Evolutionary conservation across 2,329 filamentous ascomycete genomes (phyloP), one percentile per base, ranked within the genome.

Genomic region (Berkeleyomyces rouxiae): DNA sequence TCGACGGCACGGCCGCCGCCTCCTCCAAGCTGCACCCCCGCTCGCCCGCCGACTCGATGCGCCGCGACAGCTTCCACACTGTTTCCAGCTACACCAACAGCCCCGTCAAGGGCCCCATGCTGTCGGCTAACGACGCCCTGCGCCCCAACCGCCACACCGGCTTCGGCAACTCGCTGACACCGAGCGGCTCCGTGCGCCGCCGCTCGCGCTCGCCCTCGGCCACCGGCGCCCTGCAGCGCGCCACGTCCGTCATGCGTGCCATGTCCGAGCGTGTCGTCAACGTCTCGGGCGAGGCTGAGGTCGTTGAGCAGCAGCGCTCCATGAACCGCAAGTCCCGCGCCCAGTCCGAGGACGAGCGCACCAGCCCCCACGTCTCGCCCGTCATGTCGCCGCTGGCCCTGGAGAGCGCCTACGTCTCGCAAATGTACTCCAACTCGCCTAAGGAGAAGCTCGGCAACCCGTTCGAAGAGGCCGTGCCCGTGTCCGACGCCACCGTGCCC

Each of bases 221-320:
- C 7, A 79, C 82, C 9, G 81, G 81, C 36, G 85, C 87, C 16
- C 72, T 91, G 61, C 82, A 80, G 33, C 79, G 83, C 67, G 87
- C 87, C 65, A 82, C 87, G 53, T 88, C 87, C 7, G 88, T 90
- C 68, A 82, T 91, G 73, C 82, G 87, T 67, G 83, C 83, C 66
- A 95, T 99, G 84, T 97, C 95, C 40, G 91, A 96, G 75, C 89
- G 93, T 76, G 91, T 99, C 63, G 93, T 99, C 70, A 97, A 97
- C 70, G 82, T 99, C 68, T 96, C 90, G 74, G 95, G 95, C 70
- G 93, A 97, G 69, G 86, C 86, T 3, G 89, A 96, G 68, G 76
- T 88, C 23, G 78, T 91, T 13, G 90, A 96, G 71, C 84, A 87
- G 66, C 84, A 82, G 60, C 79, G 84, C 33, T 79, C 82, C 49